These are phyloP conservation scores for Drechslerella stenobrocha DNA, from an alignment of 2,329 filamentous ascomycete genomes.

Conservation along the genomic window DNA sequence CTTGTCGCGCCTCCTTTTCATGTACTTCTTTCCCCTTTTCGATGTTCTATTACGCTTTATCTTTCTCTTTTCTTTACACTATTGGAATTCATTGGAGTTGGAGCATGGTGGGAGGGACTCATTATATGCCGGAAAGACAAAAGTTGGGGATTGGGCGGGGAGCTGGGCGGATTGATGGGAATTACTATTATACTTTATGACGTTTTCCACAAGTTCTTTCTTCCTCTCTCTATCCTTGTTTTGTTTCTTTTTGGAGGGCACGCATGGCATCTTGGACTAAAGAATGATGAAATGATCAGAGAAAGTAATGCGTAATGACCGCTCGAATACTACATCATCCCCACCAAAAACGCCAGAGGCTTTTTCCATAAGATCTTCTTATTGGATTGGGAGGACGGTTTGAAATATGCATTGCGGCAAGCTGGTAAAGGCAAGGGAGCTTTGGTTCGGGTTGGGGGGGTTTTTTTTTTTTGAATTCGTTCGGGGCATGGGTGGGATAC, in stretches of 20 bases:
- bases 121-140: constrained; percentile 49
- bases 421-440: background rate
- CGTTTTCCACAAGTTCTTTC: background rate
- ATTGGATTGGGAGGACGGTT: background rate
- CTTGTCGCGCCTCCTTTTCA: background rate
- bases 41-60: background rate
- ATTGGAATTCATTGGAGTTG: constrained; percentile 44
- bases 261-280: background rate
- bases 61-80: constrained; percentile 13
- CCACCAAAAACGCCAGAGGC: background rate
- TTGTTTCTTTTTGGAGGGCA: background rate
- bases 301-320: constrained; percentile 3
- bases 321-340: background rate
- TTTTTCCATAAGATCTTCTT: background rate
- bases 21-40: constrained; percentile 1
- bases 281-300: constrained; percentile 1
- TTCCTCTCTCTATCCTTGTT: background rate
- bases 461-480: background rate
- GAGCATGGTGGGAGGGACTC: constrained; percentile 49
- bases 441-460: background rate
- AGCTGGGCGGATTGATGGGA: constrained; percentile 8
- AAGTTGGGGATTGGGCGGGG: constrained; percentile 46
- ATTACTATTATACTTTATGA: background rate
- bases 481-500: constrained; percentile 6
- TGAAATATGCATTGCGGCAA: background rate